Evolutionary conservation across 352 stramenopile genomes (phyloP), one percentile per base, ranked within the genome.

Genomic region (Phytophthora ohioensis): DNA sequence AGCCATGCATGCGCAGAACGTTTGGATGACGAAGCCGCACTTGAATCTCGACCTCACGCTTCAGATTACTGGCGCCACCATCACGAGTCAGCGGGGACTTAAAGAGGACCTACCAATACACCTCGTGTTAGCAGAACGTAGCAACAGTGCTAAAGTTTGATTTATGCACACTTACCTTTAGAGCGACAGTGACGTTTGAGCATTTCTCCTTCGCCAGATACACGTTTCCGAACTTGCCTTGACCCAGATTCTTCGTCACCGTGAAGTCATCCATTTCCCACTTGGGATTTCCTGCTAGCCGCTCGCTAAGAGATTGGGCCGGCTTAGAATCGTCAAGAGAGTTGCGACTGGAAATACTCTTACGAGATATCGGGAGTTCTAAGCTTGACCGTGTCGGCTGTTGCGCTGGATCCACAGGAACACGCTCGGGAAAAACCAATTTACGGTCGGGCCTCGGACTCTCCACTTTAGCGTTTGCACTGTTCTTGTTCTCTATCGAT

Each of bases 211-310:
- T 90, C 7, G 89, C 87, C 30, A 94, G 58, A 57, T 96, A 96
- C 2, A 96, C 87, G 49, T 95, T 94, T 17, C 89, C 89, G 48
- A 94, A 96, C 65, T 96, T 96, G 51, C 89, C 89, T 71, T 94
- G 90, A 9, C 89, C 89, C 11, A 96, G 64, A 35, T 85, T 94
- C 62, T 90, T 92, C 15, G 83, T 92, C 45, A 94, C 84, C 5
- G 75, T 64, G 47, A 94, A 96, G 54, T 96, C 87, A 12, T 92
- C 79, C 71, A 94, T 81, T 56, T 85, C 76, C 80, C 81, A 94
- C 46, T 94, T 91, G 3, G 73, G 67, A 42, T 82, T 85, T 57
- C 81, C 71, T 52, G 77, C 54, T 21, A 91, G 15, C 10, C 82
- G 71, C 38, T 93, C 79, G 21, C 74, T 78, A 12, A 94, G 63